Evolutionary conservation across 345 rosid genomes (phyloP).

Genomic region (Bruguiera parviflora): DNA sequence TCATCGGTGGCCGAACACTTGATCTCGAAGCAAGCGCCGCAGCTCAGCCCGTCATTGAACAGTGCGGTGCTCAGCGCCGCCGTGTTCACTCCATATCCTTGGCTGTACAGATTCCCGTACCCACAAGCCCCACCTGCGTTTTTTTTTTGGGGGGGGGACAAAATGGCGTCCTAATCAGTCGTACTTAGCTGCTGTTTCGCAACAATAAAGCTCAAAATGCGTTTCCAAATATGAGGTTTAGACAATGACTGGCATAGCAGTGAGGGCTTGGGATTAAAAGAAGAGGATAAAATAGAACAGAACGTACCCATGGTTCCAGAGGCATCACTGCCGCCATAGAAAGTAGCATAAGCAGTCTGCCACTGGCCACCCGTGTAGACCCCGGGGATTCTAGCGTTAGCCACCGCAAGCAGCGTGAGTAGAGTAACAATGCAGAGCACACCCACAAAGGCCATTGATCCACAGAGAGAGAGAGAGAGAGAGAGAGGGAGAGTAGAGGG

Average conservation of each 20-base stretch:
- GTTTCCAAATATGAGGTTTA: too few species aligned
- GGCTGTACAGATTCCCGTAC: conserved; percentile 61
- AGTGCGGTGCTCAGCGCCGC: conserved; percentile 68
- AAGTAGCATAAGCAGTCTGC: conserved; percentile 37
- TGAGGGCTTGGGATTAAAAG: not conserved
- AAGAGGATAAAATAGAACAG: not conserved
- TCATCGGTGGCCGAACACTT: conserved; percentile 48
- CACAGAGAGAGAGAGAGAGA: not conserved
- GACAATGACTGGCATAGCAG: not conserved
- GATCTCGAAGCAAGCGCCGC: conserved; percentile 70
- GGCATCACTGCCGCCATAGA: conserved; percentile 34
- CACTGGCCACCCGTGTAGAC: conserved; percentile 26
- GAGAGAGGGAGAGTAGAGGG: not conserved
- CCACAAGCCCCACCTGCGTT: conserved; percentile 78
- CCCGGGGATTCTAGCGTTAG: conserved; percentile 31
- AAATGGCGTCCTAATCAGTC: not conserved
- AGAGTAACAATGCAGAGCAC: not conserved
- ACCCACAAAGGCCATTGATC: not conserved
- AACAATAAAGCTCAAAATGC: too few species aligned
- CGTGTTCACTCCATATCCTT: conserved; percentile 61
- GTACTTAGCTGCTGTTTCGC: too few species aligned
- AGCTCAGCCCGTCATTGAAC: conserved; percentile 55
- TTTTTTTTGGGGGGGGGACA: not conserved
- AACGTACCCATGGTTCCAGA: conserved; percentile 36
- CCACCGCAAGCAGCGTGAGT: conserved; percentile 9